Conservation (phyloP, 768 basidiomycete genomes). For the Mycena sanguinolenta region DNA sequence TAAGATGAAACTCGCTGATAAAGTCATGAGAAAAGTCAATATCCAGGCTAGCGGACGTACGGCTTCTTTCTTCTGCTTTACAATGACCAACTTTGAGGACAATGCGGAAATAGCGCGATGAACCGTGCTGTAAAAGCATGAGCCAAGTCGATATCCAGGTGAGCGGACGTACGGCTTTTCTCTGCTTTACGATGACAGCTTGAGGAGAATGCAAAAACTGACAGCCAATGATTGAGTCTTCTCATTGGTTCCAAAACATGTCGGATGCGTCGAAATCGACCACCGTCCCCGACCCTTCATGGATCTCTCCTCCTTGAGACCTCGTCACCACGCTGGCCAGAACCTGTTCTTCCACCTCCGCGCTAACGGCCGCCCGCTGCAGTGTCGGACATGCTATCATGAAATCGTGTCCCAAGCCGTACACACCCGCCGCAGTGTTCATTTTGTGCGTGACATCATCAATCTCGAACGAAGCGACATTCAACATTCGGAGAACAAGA, state of each 20-base stretch:
- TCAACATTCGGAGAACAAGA: background rate
- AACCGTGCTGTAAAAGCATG: too few species aligned
- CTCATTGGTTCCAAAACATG: conserved; percentile 3
- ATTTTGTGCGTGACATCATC: background rate
- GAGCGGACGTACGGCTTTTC: background rate
- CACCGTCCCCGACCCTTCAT: background rate
- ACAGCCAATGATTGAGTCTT: too few species aligned
- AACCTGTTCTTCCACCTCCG: background rate
- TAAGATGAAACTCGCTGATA: too few species aligned
- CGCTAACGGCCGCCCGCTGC: background rate
- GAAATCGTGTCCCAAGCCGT: background rate
- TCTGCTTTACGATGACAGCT: background rate
- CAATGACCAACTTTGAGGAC: too few species aligned
- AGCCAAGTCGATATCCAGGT: too few species aligned
- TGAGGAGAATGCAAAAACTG: too few species aligned
- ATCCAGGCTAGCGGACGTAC: too few species aligned
- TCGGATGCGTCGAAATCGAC: background rate
- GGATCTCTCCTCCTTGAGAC: background rate
- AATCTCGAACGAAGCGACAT: background rate
- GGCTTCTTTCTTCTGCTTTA: too few species aligned
- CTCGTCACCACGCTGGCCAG: background rate
- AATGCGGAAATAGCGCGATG: too few species aligned
- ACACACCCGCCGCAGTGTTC: too few species aligned
- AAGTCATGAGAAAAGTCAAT: too few species aligned
- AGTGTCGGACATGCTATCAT: conserved; percentile 21